A percentile compares a stretch with the other conserved stretches of the same genome.
Conservation (phyloP, 805 yeast species). For the Starmerella vitae region DNA sequence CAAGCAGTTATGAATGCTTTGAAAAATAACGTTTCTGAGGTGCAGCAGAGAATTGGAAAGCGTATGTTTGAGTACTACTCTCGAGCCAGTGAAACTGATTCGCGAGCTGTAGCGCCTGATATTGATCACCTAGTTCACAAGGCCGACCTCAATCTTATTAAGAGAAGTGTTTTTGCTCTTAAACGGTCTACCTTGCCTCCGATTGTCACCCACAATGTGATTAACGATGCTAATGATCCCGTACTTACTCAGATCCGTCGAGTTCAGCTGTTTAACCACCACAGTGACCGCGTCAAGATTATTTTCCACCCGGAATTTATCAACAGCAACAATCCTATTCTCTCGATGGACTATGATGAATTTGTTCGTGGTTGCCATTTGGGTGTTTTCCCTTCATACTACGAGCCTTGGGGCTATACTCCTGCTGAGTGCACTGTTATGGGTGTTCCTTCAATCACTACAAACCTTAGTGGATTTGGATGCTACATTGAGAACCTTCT, state of each 20-base stretch:
- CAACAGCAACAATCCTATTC: constrained; percentile 85
- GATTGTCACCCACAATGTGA: constrained; percentile 93
- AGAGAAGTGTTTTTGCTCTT: constrained; percentile 84
- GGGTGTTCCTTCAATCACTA: constrained; percentile 97
- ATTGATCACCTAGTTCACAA: constrained; percentile 74
- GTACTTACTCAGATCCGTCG: constrained; percentile 81
- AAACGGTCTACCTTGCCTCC: constrained; percentile 86
- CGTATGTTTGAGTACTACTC: constrained; percentile 85
- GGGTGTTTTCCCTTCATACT: constrained; percentile 96
- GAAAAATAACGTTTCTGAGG: constrained; percentile 77
- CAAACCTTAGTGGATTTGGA: constrained; percentile 92
- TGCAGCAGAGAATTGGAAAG: constrained; percentile 73
- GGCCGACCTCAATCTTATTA: constrained; percentile 75
- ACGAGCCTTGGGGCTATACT: constrained; percentile 99
- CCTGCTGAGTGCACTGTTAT: constrained; percentile 99
- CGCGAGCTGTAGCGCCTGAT: constrained; percentile 51
- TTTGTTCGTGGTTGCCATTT: constrained; percentile 95
- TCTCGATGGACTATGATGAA: constrained; percentile 90
- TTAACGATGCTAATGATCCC: constrained; percentile 82
- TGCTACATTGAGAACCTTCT: constrained; percentile 97
- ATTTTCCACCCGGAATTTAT: constrained; percentile 96
- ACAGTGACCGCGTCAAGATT: constrained; percentile 84
- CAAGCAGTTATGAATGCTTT: constrained; percentile 91
- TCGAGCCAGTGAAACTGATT: constrained; percentile 33
- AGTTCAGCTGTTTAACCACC: constrained; percentile 78